A percentile compares a stretch with the other conserved stretches of the same genome.
These are phyloP conservation scores for Musa balbisiana DNA, from an alignment of 202 grass and related monocot genomes.

Conservation along the genomic window DNA sequence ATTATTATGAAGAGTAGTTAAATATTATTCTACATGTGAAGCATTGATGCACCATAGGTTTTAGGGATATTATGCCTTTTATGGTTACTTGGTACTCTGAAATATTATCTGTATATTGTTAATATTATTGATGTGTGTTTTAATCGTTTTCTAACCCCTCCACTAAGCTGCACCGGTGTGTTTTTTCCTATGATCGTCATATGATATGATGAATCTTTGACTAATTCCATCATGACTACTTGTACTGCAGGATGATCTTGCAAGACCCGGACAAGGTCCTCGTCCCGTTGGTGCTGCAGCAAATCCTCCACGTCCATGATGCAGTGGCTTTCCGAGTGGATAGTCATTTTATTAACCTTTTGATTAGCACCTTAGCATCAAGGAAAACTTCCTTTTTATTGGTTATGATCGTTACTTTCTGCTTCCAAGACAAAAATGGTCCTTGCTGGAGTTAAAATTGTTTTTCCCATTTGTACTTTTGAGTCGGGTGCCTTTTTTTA, in stretches of 20 bases:
- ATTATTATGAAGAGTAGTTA: too few relatives aligned
- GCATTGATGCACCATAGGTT: too few relatives aligned
- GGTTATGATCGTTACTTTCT: neutral
- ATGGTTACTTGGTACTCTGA: too few relatives aligned
- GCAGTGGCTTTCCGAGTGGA: too few relatives aligned
- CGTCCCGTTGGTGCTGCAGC: constrained; percentile 2
- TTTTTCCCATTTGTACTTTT: neutral
- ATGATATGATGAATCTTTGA: neutral
- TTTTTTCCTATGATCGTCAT: neutral
- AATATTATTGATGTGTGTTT: too few relatives aligned
- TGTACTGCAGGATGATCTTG: constrained; percentile 5
- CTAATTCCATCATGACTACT: neutral
- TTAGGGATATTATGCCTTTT: too few relatives aligned
- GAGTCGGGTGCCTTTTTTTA: neutral
- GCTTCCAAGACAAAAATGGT: neutral
- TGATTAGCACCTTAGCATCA: neutral
- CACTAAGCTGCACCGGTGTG: too few relatives aligned
- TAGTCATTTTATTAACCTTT: neutral
- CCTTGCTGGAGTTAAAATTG: neutral
- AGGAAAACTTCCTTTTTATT: neutral
- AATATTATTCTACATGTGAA: too few relatives aligned
- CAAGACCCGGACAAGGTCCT: constrained; percentile 18
- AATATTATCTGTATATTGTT: too few relatives aligned
- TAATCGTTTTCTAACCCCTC: too few relatives aligned
- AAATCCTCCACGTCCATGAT: constrained; percentile 6